phyloP scores from a whole-genome alignment of 2,329 filamentous ascomycete species.

The Nigrospora osmanthi region DNA sequence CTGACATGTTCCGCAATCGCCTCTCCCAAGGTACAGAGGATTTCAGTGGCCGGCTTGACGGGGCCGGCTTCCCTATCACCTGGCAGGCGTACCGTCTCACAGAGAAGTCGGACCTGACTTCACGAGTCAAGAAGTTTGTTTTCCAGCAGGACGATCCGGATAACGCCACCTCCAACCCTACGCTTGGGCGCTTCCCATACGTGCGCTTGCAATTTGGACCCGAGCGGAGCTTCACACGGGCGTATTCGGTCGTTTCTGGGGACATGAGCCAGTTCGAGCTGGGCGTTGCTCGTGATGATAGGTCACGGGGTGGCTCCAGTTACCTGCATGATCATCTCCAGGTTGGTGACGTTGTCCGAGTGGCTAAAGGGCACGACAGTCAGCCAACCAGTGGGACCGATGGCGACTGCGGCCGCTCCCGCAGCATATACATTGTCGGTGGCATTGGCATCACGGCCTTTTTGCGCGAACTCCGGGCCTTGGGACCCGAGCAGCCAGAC shows the following conservation, averaged over 20 bases:
- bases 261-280: slow-evolving; percentile 43
- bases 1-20: slow-evolving; percentile 36
- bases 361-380: slow-evolving; percentile 22
- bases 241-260: slow-evolving; percentile 53
- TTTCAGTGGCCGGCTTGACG: slow-evolving; percentile 14
- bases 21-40: slow-evolving; percentile 35
- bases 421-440: slow-evolving; percentile 19
- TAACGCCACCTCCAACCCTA: slow-evolving; percentile 22
- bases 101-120: slow-evolving; percentile 41
- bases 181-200: slow-evolving; percentile 37
- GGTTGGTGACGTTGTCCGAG: slow-evolving; percentile 40
- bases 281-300: slow-evolving; percentile 47
- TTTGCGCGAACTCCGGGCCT: slow-evolving; percentile 13
- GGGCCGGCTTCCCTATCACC: slow-evolving; percentile 15
- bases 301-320: slow-evolving; percentile 50
- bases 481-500: slow-evolving; percentile 8
- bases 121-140: slow-evolving; percentile 39
- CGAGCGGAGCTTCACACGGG: slow-evolving; percentile 37
- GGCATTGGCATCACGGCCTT: slow-evolving; percentile 23
- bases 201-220: slow-evolving; percentile 49
- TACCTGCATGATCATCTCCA: slow-evolving; percentile 46
- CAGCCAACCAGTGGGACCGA: slow-evolving; percentile 1
- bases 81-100: slow-evolving; percentile 40
- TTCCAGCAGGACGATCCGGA: slow-evolving; percentile 34
- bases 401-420: slow-evolving; percentile 4